Percentiles rank a stretch among this genome's conserved stretches.
Conservation (phyloP, 2,329 filamentous ascomycete genomes). For the Talaromyces sp. region DNA sequence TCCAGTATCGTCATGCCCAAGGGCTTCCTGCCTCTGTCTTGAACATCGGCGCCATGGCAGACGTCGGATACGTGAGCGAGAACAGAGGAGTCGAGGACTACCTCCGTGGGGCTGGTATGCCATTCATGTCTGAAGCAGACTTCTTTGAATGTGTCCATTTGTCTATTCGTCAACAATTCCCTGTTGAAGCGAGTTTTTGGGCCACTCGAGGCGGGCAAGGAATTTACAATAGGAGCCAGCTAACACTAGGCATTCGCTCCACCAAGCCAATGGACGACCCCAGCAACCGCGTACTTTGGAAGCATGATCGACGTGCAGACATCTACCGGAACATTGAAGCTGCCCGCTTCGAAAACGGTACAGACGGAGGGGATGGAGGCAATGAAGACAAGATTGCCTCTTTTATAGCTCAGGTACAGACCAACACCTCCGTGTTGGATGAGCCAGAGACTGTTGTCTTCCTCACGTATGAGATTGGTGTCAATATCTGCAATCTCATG, state of each 20-base stretch:
- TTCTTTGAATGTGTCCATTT: neutral
- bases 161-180: neutral
- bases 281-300: neutral
- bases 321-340: neutral
- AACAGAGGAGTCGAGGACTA: neutral
- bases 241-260: neutral
- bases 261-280: neutral
- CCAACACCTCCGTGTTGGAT: neutral
- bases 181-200: neutral
- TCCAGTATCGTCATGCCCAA: neutral
- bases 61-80: neutral
- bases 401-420: neutral
- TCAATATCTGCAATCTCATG: neutral
- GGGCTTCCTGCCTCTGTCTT: neutral
- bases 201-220: neutral
- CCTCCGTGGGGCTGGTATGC: neutral
- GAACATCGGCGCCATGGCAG: neutral
- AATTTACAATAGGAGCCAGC: neutral
- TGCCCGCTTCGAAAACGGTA: neutral
- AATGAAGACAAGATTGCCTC: neutral
- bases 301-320: neutral
- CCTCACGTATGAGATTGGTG: neutral
- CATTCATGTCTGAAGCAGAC: neutral
- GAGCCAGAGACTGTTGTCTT: neutral
- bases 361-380: neutral